A percentile compares a stretch with the other conserved stretches of the same genome.
phyloP scores from a whole-genome alignment of 2,329 filamentous ascomycete genomes.

The Aspergillus thermomutatus region DNA sequence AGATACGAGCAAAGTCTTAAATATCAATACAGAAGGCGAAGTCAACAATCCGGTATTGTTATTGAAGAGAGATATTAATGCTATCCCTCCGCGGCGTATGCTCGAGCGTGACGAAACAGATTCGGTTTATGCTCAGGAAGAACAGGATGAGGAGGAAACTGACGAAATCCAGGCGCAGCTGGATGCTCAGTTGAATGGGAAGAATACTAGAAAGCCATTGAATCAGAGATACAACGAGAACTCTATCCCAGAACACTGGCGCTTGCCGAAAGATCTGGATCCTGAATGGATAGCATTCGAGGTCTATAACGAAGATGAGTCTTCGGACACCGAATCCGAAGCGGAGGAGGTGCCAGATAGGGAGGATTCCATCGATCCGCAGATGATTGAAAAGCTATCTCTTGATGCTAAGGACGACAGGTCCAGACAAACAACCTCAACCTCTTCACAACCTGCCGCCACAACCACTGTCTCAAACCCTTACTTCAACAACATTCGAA shows the following conservation, averaged over 20 bases:
- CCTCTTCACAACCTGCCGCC: slow-evolving; percentile 24
- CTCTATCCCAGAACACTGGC: slow-evolving; percentile 48
- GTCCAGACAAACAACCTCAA: slow-evolving; percentile 28
- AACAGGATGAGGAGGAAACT: slow-evolving; percentile 31
- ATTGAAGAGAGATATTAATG: slow-evolving; percentile 67
- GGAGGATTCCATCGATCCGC: slow-evolving; percentile 38
- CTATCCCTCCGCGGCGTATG: slow-evolving; percentile 60
- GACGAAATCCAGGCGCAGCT: slow-evolving; percentile 42
- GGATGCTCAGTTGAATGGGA: slow-evolving; percentile 35
- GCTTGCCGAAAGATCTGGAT: slow-evolving; percentile 71
- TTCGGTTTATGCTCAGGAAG: slow-evolving; percentile 24
- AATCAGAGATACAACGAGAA: slow-evolving; percentile 25
- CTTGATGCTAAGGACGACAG: slow-evolving; percentile 28
- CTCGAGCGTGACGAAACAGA: slow-evolving; percentile 46
- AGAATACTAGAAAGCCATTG: neutral
- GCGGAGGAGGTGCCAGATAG: slow-evolving; percentile 25
- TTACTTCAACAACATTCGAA: slow-evolving; percentile 55
- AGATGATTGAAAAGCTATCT: slow-evolving; percentile 49
- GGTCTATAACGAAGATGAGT: slow-evolving; percentile 66
- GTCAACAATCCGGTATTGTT: slow-evolving; percentile 71
- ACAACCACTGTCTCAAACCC: slow-evolving; percentile 43
- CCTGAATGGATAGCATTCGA: slow-evolving; percentile 90
- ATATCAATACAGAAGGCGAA: slow-evolving; percentile 68
- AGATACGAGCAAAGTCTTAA: slow-evolving; percentile 83
- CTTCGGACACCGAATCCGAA: slow-evolving; percentile 53